phyloP scores from a whole-genome alignment of 73 alveolate genomes.

The Blepharisma stoltei region DNA sequence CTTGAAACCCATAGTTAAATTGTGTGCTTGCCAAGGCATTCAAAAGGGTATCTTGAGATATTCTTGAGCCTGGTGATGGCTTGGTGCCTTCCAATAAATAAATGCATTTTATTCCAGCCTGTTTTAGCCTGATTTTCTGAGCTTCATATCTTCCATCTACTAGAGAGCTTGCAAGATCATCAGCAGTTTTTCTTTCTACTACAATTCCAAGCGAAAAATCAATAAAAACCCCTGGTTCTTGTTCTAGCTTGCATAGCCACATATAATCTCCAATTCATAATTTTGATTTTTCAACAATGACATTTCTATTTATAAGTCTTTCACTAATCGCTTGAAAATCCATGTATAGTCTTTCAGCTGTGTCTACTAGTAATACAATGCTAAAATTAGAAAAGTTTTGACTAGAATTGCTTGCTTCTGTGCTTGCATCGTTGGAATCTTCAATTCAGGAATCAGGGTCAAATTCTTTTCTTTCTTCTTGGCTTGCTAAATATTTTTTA shows the following conservation, averaged over 20 bases:
- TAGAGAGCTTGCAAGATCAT: conserved; percentile 85
- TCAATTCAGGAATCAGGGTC: conserved; percentile 22
- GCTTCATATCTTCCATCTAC: conserved; percentile 90
- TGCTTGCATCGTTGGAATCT: not conserved
- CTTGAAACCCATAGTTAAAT: conserved; percentile 52
- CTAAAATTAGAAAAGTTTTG: not conserved
- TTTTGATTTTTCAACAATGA: conserved; percentile 2
- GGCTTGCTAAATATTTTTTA: not conserved
- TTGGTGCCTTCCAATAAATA: conserved; percentile 84
- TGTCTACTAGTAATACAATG: not conserved
- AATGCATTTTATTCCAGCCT: conserved; percentile 66
- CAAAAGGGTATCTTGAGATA: conserved; percentile 34
- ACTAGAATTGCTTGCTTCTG: not conserved
- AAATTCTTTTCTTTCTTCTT: not conserved
- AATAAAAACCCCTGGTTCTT: not conserved
- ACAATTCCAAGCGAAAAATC: conserved; percentile 79
- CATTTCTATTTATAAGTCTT: not conserved
- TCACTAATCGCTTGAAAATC: not conserved
- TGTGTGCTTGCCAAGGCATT: conserved; percentile 56
- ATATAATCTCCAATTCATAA: conserved; percentile 32
- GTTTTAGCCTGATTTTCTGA: conserved; percentile 77
- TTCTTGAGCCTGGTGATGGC: conserved; percentile 29
- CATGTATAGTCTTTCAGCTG: conserved; percentile 29
- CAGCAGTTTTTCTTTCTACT: conserved; percentile 88
- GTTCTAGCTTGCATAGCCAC: conserved; percentile 4